Percentiles rank a stretch among this genome's conserved stretches.
Conservation (phyloP, 371 early-diverging fungal species). For the Conidiobolus incongruus region DNA sequence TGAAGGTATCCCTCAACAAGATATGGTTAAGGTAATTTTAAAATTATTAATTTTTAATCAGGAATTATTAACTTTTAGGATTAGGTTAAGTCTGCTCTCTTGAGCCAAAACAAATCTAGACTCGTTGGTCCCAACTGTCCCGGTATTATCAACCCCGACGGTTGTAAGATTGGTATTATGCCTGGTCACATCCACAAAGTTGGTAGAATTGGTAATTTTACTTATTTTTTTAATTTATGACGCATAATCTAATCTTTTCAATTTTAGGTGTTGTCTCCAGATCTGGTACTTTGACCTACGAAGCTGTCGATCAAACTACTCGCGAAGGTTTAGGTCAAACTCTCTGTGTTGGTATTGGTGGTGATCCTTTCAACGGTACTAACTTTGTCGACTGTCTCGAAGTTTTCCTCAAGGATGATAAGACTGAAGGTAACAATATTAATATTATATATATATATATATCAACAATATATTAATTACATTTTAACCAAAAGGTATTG, state of each 20-base stretch:
- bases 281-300: slow-evolving; percentile 96
- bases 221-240: slow-evolving; percentile 3
- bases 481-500: slow-evolving; percentile 64
- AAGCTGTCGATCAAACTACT: slow-evolving; percentile 96
- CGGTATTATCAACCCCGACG: slow-evolving; percentile 92
- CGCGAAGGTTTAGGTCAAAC: slow-evolving; percentile 87
- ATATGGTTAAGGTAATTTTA: slow-evolving; percentile 76
- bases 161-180: slow-evolving; percentile 99
- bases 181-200: slow-evolving; percentile 92
- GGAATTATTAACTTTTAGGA: background rate
- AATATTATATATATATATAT: slow-evolving; percentile 1
- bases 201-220: slow-evolving; percentile 69
- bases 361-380: slow-evolving; percentile 98
- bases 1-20: slow-evolving; percentile 98
- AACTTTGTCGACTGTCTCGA: slow-evolving; percentile 93
- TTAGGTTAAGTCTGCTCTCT: slow-evolving; percentile 25
- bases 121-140: slow-evolving; percentile 99
- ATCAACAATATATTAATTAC: no score
- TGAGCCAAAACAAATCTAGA: slow-evolving; percentile 75
- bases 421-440: slow-evolving; percentile 61
- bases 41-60: background rate
- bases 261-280: slow-evolving; percentile 74
- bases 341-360: slow-evolving; percentile 95
- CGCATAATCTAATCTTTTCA: no score
- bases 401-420: slow-evolving; percentile 83